Conservation (phyloP, 2,329 filamentous ascomycete genomes). For the Talaromyces sp. region DNA sequence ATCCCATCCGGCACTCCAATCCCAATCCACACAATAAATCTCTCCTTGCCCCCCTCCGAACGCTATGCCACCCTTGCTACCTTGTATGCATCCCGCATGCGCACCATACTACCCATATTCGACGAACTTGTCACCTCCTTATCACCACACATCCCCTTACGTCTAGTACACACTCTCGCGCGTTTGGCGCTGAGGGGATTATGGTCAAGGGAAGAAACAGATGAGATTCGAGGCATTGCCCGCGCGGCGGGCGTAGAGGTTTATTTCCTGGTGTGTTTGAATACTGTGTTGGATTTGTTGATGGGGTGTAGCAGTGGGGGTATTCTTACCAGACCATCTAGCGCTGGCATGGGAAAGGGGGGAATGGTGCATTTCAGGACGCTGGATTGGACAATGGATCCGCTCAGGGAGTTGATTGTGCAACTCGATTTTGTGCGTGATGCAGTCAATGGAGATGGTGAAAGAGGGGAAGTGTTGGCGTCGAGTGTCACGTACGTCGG, state of each 20-base stretch:
- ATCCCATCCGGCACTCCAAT: background rate
- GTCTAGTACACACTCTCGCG: slow-evolving; percentile 38
- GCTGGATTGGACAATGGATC: slow-evolving; percentile 55
- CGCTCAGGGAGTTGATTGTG: slow-evolving; percentile 49
- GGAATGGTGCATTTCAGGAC: slow-evolving; percentile 41
- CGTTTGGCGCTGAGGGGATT: slow-evolving; percentile 50
- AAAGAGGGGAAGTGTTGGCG: slow-evolving; percentile 35
- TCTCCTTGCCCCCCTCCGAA: background rate
- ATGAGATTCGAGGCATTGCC: slow-evolving; percentile 59
- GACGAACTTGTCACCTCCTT: background rate
- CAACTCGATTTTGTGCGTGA: slow-evolving; percentile 49
- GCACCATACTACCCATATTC: background rate
- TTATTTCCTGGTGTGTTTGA: slow-evolving; percentile 60
- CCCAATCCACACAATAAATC: background rate
- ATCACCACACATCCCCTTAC: slow-evolving; percentile 23
- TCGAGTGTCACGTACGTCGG: slow-evolving; percentile 49
- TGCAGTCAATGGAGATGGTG: slow-evolving; percentile 16
- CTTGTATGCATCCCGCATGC: background rate
- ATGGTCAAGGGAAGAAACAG: slow-evolving; percentile 54
- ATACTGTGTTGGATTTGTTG: slow-evolving; percentile 60
- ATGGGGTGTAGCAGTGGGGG: slow-evolving; percentile 64
- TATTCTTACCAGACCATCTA: slow-evolving; percentile 22
- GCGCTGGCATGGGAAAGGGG: background rate
- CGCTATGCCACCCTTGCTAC: background rate
- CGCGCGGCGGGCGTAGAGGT: slow-evolving; percentile 51